Evolutionary conservation across 163 green algal genomes (phyloP).

Genomic region (Scenedesmus sp.): DNA sequence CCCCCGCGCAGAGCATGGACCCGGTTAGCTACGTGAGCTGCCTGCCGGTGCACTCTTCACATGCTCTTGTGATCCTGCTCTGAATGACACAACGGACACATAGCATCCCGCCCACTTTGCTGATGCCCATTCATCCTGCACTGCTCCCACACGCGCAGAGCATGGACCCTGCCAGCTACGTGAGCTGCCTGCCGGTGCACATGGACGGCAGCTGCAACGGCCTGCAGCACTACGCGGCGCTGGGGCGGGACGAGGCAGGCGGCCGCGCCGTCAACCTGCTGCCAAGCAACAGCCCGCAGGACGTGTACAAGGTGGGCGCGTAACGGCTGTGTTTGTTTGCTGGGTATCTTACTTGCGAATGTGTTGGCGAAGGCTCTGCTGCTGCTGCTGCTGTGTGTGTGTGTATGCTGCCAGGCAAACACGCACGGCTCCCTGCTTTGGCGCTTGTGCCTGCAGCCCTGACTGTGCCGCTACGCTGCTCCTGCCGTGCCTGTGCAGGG

Average conservation of each 20-base stretch:
- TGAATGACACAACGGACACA: not conserved
- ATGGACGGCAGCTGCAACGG: slow-evolving; percentile 98
- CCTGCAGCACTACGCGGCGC: slow-evolving; percentile 97
- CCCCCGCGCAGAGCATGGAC: slow-evolving; percentile 10
- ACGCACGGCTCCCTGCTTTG: not conserved
- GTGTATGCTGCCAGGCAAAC: not conserved
- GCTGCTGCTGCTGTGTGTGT: not conserved
- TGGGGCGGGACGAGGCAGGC: slow-evolving; percentile 86
- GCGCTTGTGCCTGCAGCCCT: not conserved
- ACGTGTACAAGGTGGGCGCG: slow-evolving; percentile 78
- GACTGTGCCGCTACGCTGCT: not conserved
- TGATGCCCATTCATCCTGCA: too few species aligned
- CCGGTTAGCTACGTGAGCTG: slow-evolving; percentile 71
- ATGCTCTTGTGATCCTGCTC: not conserved
- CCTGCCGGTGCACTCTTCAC: slow-evolving; percentile 83
- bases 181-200: slow-evolving; percentile 89
- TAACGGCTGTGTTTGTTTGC: not conserved
- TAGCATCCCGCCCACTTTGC: too few species aligned
- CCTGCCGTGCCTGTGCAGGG: slow-evolving; percentile 21
- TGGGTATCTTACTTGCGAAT: not conserved
- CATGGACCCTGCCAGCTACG: slow-evolving; percentile 66
- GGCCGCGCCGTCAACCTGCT: slow-evolving; percentile 91
- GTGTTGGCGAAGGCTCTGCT: not conserved
- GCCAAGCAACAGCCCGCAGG: slow-evolving; percentile 75
- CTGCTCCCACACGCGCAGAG: not conserved